These are phyloP conservation scores for Amanita polypyramis DNA, from an alignment of 768 basidiomycete species.

Conservation along the genomic window DNA sequence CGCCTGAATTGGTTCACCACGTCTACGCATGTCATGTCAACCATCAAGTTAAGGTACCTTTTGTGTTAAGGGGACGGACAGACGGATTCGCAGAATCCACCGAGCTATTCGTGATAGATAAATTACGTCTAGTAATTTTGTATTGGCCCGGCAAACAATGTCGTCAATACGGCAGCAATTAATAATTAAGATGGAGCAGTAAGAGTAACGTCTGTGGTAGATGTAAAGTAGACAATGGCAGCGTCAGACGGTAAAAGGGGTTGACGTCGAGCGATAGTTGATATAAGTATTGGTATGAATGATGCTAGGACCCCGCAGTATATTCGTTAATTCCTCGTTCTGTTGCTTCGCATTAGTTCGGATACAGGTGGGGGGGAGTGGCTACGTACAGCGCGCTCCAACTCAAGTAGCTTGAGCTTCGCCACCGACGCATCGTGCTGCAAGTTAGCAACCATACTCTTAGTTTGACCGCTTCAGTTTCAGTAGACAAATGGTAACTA, in stretches of 20 bases:
- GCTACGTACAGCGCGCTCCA: conserved; percentile 53
- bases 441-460: conserved; percentile 70
- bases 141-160: background rate
- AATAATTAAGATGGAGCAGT: background rate
- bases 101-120: background rate
- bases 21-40: conserved; percentile 4
- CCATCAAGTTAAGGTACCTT: conserved; percentile 3
- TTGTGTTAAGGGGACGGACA: background rate
- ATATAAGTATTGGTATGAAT: background rate
- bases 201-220: background rate
- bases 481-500: background rate
- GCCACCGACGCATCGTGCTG: conserved; percentile 52
- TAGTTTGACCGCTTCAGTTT: background rate
- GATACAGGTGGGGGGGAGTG: background rate
- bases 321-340: conserved; percentile 1
- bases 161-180: background rate
- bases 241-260: background rate
- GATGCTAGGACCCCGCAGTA: background rate
- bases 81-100: conserved; percentile 6
- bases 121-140: background rate
- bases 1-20: background rate
- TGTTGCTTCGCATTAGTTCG: background rate
- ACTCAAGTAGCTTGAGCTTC: conserved; percentile 55
- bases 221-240: background rate
- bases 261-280: background rate